Evolutionary conservation across 352 stramenopile species (phyloP).

Genomic region (Phytopythium helicoides): DNA sequence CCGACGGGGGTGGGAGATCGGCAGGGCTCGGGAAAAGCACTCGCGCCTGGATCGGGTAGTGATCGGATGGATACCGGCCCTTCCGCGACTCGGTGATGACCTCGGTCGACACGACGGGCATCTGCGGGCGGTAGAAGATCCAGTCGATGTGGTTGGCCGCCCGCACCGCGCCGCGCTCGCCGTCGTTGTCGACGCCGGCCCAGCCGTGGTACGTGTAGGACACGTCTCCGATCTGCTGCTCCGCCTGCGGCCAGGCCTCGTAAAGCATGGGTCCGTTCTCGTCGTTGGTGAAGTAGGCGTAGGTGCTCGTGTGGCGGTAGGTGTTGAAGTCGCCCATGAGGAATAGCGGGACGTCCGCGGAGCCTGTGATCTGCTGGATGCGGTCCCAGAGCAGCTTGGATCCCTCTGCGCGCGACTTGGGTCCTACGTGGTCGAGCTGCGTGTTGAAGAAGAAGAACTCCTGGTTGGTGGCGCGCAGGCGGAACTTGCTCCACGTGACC

Average conservation of each 20-base stretch:
- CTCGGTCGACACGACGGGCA: constrained; percentile 72
- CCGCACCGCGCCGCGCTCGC: constrained; percentile 56
- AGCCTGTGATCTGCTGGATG: constrained; percentile 54
- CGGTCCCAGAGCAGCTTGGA: constrained; percentile 62
- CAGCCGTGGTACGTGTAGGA: constrained; percentile 88
- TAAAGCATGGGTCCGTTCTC: constrained; percentile 51
- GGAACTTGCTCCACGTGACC: constrained; percentile 75
- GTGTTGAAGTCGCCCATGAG: constrained; percentile 86
- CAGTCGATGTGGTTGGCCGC: constrained; percentile 88
- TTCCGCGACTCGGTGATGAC: constrained; percentile 83
- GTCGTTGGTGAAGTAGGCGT: constrained; percentile 78
- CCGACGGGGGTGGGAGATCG: constrained; percentile 42
- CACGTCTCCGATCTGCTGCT: constrained; percentile 67
- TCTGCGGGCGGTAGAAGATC: constrained; percentile 83
- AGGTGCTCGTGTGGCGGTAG: constrained; percentile 77
- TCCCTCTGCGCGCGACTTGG: constrained; percentile 44
- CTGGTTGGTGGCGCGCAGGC: constrained; percentile 51
- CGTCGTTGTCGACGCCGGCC: constrained; percentile 82
- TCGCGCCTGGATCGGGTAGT: constrained; percentile 85
- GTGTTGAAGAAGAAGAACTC: constrained; percentile 81
- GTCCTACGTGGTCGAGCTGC: constrained; percentile 68
- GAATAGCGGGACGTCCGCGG: constrained; percentile 54
- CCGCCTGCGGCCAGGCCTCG: constrained; percentile 71
- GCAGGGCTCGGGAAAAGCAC: constrained; percentile 69
- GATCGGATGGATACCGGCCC: constrained; percentile 79